Conservation (phyloP, 208 protist species). For the Herpetomonas muscarum region DNA sequence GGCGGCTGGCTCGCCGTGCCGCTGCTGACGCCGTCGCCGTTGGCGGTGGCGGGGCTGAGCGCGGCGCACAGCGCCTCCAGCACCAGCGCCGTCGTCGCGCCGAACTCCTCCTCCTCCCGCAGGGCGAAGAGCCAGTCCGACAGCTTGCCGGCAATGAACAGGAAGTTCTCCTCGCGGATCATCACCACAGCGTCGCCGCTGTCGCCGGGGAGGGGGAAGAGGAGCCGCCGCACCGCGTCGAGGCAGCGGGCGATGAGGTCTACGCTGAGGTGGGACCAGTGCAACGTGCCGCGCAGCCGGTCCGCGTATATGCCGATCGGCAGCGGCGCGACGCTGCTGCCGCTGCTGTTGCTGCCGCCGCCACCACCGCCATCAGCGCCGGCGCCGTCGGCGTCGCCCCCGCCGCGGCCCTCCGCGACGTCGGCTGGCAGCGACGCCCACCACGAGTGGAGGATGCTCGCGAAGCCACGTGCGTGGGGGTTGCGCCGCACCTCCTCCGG, state of each 20-base stretch:
- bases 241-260: slow-evolving; percentile 36
- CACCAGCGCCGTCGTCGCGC: not conserved
- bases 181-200: not conserved
- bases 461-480: not conserved
- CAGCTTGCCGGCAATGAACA: slow-evolving; percentile 39
- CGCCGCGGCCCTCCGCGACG: not conserved
- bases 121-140: slow-evolving; percentile 33
- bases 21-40: not conserved
- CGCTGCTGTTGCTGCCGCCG: not conserved
- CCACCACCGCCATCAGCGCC: not conserved
- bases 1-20: no score
- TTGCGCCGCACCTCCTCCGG: slow-evolving; percentile 3
- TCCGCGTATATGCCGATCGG: slow-evolving; percentile 7
- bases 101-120: slow-evolving; percentile 7
- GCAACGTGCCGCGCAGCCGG: slow-evolving; percentile 34
- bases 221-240: slow-evolving; percentile 20
- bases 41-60: not conserved
- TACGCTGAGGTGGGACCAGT: slow-evolving; percentile 43
- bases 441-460: not conserved
- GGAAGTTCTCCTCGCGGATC: slow-evolving; percentile 22
- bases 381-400: not conserved
- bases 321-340: not conserved
- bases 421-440: no score
- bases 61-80: not conserved
- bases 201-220: slow-evolving; percentile 20